These are phyloP conservation scores for Fusarium falciforme DNA, from an alignment of 2,329 filamentous ascomycete species.

Conservation along the genomic window DNA sequence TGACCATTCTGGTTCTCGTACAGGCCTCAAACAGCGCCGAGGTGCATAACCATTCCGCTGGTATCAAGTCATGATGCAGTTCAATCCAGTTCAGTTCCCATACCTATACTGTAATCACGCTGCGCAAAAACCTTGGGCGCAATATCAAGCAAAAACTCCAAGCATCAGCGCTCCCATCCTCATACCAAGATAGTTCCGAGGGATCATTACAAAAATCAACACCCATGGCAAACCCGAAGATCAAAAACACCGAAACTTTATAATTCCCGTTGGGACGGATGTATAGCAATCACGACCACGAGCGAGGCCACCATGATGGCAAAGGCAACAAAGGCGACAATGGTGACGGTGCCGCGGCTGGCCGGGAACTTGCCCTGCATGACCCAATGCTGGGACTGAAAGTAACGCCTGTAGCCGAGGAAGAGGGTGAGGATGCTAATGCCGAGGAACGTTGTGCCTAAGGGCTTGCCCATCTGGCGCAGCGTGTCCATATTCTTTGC, in stretches of 20 bases:
- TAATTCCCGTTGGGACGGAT: conserved; percentile 47
- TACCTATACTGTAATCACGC: conserved; percentile 11
- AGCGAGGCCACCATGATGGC: conserved; percentile 71
- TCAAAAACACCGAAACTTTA: conserved; percentile 3
- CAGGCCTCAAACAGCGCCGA: neutral
- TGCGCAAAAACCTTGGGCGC: conserved; percentile 3
- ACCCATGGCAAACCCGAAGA: neutral
- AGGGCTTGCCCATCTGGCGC: conserved; percentile 75
- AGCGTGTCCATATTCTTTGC: conserved; percentile 58
- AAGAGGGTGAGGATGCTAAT: conserved; percentile 81
- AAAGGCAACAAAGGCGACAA: conserved; percentile 75
- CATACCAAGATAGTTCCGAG: neutral
- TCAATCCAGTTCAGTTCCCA: neutral
- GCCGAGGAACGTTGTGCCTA: conserved; percentile 80
- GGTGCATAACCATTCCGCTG: conserved; percentile 1
- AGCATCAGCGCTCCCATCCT: neutral
- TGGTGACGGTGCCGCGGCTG: conserved; percentile 77
- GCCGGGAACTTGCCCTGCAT: conserved; percentile 84
- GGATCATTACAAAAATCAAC: neutral
- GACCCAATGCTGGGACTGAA: conserved; percentile 82
- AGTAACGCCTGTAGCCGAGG: conserved; percentile 82
- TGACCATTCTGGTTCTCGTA: neutral
- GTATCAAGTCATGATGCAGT: conserved; percentile 33
- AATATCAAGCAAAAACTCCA: neutral
- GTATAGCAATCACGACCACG: conserved; percentile 69